Evolutionary conservation across 1,284 basidiomycete species (phyloP).

Genomic region (Ustilago nuda): DNA sequence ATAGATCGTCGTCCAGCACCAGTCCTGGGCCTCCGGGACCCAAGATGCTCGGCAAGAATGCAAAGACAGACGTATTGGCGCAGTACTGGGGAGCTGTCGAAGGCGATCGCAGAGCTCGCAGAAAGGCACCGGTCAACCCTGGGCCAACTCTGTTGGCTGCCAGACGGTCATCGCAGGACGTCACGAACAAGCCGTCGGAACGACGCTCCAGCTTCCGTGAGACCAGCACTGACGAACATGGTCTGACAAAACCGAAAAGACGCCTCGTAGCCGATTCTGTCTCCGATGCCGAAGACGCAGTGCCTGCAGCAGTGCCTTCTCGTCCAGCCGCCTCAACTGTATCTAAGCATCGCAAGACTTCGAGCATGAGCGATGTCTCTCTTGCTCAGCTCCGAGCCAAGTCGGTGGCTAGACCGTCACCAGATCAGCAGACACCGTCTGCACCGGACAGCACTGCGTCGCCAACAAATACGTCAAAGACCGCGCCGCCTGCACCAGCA

Average conservation of each 20-base stretch:
- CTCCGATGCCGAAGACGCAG: conserved; percentile 37
- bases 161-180: conserved; percentile 29
- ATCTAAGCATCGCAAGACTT: conserved; percentile 47
- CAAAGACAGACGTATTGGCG: conserved; percentile 65
- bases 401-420: conserved; percentile 21
- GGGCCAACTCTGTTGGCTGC: conserved; percentile 42
- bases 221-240: conserved; percentile 26
- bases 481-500: conserved; percentile 23
- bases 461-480: conserved; percentile 15
- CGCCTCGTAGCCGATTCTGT: conserved; percentile 42
- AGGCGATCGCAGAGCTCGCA: conserved; percentile 54
- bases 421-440: conserved; percentile 19
- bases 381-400: conserved; percentile 19
- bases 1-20: conserved; percentile 35
- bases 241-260: conserved; percentile 27
- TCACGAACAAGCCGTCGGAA: conserved; percentile 26
- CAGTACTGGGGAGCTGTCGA: conserved; percentile 66
- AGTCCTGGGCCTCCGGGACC: conserved; percentile 59
- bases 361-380: conserved; percentile 43
- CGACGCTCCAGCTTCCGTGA: conserved; percentile 47
- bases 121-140: conserved; percentile 42
- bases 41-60: conserved; percentile 67
- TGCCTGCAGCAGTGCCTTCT: conserved; percentile 1
- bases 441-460: conserved; percentile 10
- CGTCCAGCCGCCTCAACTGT: conserved; percentile 8